Evolutionary conservation across 495 filamentous ascomycete genomes (phyloP), one percentile per base, ranked within the genome.

Genomic region (Sphaerosporella brunnea): DNA sequence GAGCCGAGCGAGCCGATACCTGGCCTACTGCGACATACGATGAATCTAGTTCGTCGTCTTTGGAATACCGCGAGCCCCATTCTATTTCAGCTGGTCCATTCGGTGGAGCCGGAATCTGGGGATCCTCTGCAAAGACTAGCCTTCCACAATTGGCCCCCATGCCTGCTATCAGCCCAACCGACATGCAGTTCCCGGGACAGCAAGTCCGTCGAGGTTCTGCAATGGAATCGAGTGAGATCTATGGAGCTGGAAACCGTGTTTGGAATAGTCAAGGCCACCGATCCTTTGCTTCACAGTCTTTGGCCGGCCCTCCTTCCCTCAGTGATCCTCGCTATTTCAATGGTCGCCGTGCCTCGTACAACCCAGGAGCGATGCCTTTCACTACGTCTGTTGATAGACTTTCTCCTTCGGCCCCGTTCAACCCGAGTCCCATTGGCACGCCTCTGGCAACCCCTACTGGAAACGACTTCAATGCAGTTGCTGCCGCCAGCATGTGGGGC

Each of bases 381-480:
- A 38, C 45, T 26, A 36, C 45, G 16, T 24, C 34, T 4, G 2
- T 48, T 11, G 45, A 48, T 11, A 25, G 45, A 16, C 2, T 48
- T 1, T 48, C 45, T 2, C 34, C 35, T 9, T 39, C 45, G 36
- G 45, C 45, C 9, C 45, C 21, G 36, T 48, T 48, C 36, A 76
- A 77, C 47, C 73, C 80, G 51, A 76, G 74, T 36, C 73, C 82
- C 25, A 75, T 82, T 52, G 80, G 84, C 28, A 83, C 84, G 23
- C 71, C 26, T 11, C 13, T 25, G 15, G 36, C 26, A 3, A 24
- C 9, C 2, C 39, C 32, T 35, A 46, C 18, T 34, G 45, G 19
- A 20, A 38, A 34, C 24, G 43, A 46, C 30, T 34, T 46, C 21
- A 36, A 19, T 25, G 30, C 43, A 3, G 28, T 15, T 46, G 15